Evolutionary conservation across 176 grass and related monocot genomes (phyloP).

Genomic region (Metroxylon sagu): DNA sequence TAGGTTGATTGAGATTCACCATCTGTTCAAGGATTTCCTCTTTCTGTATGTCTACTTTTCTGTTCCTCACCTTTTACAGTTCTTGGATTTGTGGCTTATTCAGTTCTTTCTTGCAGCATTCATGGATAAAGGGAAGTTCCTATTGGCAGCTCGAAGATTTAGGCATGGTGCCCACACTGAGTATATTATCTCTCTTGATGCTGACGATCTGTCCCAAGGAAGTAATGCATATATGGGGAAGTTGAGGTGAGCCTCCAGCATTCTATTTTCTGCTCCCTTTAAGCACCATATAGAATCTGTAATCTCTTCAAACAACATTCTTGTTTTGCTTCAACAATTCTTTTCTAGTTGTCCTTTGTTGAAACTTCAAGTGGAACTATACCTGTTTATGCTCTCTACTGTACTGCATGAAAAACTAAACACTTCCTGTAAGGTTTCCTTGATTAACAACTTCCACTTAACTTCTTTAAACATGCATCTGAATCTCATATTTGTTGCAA

Average conservation of each 20-base stretch:
- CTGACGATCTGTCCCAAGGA: slow-evolving; percentile 65
- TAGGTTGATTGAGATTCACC: too few species aligned
- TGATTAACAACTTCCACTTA: too few species aligned
- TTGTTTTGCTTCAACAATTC: too few species aligned
- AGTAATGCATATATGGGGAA: slow-evolving; percentile 88
- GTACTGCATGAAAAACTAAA: too few species aligned
- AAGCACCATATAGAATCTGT: not conserved
- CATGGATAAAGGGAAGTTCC: slow-evolving; percentile 81
- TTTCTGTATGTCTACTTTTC: too few species aligned
- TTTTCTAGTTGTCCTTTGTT: too few species aligned
- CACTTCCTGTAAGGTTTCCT: too few species aligned
- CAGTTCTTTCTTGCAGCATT: slow-evolving; percentile 44
- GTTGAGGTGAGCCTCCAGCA: slow-evolving; percentile 39
- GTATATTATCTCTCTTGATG: slow-evolving; percentile 87
- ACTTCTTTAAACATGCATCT: too few species aligned
- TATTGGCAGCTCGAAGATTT: slow-evolving; percentile 75
- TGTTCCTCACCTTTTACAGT: slow-evolving; percentile 2
- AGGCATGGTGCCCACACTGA: slow-evolving; percentile 65
- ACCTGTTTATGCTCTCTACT: too few species aligned
- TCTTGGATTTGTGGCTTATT: slow-evolving; percentile 10
- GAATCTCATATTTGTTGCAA: too few species aligned
- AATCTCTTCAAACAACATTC: not conserved
- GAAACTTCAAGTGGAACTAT: too few species aligned
- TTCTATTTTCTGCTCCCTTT: slow-evolving; percentile 24
- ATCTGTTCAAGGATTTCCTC: too few species aligned